Conservation (phyloP, 2,329 filamentous ascomycete species). For the Trichoderma atroviride region DNA sequence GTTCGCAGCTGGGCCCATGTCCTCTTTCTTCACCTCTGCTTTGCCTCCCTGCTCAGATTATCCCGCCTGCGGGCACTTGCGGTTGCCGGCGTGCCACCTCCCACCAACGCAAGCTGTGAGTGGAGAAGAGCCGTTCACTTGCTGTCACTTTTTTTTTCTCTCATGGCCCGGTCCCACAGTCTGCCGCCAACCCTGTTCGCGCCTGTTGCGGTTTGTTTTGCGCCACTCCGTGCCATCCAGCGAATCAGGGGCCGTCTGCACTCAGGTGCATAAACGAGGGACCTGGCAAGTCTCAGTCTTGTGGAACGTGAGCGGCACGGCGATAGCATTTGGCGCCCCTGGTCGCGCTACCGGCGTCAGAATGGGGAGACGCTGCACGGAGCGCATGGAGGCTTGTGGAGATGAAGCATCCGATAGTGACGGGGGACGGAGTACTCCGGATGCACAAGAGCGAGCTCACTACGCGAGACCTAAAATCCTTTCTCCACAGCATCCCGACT, state of each 20-base stretch:
- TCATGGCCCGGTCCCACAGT: slow-evolving; percentile 1
- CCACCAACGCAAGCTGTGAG: slow-evolving; percentile 4
- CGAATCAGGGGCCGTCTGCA: not conserved
- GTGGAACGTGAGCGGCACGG: slow-evolving; percentile 27
- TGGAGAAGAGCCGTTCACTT: slow-evolving; percentile 15
- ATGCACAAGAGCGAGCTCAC: slow-evolving; percentile 20
- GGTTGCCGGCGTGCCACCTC: slow-evolving; percentile 10
- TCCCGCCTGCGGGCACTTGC: not conserved
- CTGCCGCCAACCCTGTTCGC: slow-evolving; percentile 24
- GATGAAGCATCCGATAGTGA: slow-evolving; percentile 24
- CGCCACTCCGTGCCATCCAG: slow-evolving; percentile 17
- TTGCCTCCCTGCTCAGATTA: not conserved
- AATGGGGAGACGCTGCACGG: slow-evolving; percentile 25
- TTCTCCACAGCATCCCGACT: slow-evolving; percentile 27
- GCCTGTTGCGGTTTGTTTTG: slow-evolving; percentile 23
- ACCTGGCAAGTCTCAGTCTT: slow-evolving; percentile 18
- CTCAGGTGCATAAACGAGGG: slow-evolving; percentile 6
- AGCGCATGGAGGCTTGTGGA: slow-evolving; percentile 24
- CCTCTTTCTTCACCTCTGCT: not conserved
- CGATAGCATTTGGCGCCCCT: slow-evolving; percentile 24
- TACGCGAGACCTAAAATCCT: slow-evolving; percentile 22
- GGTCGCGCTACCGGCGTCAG: slow-evolving; percentile 27
- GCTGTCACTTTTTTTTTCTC: slow-evolving; percentile 4
- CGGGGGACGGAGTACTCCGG: slow-evolving; percentile 25
- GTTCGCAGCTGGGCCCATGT: not conserved